Base-by-base conservation (phyloP, 352 stramenopile species). In the Phytophthora chlamydospora region DNA sequence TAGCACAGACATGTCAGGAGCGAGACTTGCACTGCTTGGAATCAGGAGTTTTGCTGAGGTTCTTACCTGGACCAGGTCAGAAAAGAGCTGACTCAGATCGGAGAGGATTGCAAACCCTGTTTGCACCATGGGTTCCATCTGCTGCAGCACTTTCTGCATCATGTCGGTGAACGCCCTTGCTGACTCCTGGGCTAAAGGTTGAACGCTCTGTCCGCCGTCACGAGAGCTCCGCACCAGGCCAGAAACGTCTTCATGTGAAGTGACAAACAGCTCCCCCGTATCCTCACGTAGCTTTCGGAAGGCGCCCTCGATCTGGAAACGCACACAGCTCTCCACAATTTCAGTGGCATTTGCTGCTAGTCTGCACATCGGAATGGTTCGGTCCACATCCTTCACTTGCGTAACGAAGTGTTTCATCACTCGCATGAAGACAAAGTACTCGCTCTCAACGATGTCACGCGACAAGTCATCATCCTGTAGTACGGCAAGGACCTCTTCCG, bases 381-480 rank as follows among this genome's bases (percentile, higher is more conserved):
- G 66, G 36, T 90, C 74, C 17, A 91, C 66, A 32, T 76, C 58
- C 35, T 83, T 79, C 41, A 91, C 80, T 58, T 85, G 66, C 4
- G 77, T 63, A 9, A 93, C 66, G 67, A 93, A 92, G 38, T 83
- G 59, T 56, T 92, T 91, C 44, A 95, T 74, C 48, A 92, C 82
- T 47, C 75, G 83, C 87, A 95, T 93, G 42, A 95, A 76, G 32
- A 89, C 76, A 58, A 89, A 81, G 40, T 93, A 95, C 38, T 90
- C 78, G 29, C 83, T 85, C n/a, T 79, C 61, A n/a, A 72, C 51
- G 6, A 60, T 62, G 2, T 67, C 69, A 5, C 55, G 49, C 24
- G 41, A 62, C 13, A 74, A 14, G 16, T 76, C 57, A 7, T 66
- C 62, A 34, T 73, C 38, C 14, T 64, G 56, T 21, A 78, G 35